Conservation (phyloP, 225 moss, liverwort and hornwort species). For the Polytrichum commune region DNA sequence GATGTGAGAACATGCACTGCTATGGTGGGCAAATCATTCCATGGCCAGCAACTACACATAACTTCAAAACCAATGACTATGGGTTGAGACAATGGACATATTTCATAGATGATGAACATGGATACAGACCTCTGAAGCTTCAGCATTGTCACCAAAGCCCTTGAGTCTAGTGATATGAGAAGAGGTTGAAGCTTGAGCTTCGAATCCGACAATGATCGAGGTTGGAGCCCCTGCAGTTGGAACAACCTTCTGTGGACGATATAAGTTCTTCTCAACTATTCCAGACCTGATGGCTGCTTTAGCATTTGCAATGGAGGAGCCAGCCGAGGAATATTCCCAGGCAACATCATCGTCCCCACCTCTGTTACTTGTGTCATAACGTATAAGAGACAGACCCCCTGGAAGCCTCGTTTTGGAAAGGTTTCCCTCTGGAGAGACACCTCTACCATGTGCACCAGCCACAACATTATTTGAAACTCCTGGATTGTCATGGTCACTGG, state of each 20-base stretch:
- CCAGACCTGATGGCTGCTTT: conserved; percentile 47
- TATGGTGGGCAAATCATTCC: too few relatives aligned
- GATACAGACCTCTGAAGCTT: conserved; percentile 33
- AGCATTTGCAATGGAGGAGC: conserved; percentile 23
- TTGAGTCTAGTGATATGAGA: conserved; percentile 30
- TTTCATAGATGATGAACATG: neutral
- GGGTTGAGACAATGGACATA: too few relatives aligned
- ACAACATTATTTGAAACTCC: conserved; percentile 15
- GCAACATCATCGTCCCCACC: conserved; percentile 38
- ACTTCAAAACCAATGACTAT: too few relatives aligned
- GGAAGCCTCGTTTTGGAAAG: conserved; percentile 35
- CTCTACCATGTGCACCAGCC: conserved; percentile 15
- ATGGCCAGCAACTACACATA: too few relatives aligned
- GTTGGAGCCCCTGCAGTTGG: conserved; percentile 44
- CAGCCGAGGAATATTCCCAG: conserved; percentile 55
- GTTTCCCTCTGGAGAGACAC: conserved; percentile 20
- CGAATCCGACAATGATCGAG: conserved; percentile 82
- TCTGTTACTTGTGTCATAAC: conserved; percentile 17
- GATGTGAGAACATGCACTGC: too few relatives aligned
- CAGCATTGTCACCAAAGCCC: conserved; percentile 27
- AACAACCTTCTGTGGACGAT: conserved; percentile 43
- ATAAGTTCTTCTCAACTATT: conserved; percentile 42
- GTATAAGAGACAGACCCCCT: conserved; percentile 30
- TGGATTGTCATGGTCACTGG: conserved; percentile 21
- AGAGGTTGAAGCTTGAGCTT: conserved; percentile 49